Evolutionary conservation across 371 early-diverging fungal genomes (phyloP), one percentile per base, ranked within the genome.

Genomic region (Zychaea mexicana): DNA sequence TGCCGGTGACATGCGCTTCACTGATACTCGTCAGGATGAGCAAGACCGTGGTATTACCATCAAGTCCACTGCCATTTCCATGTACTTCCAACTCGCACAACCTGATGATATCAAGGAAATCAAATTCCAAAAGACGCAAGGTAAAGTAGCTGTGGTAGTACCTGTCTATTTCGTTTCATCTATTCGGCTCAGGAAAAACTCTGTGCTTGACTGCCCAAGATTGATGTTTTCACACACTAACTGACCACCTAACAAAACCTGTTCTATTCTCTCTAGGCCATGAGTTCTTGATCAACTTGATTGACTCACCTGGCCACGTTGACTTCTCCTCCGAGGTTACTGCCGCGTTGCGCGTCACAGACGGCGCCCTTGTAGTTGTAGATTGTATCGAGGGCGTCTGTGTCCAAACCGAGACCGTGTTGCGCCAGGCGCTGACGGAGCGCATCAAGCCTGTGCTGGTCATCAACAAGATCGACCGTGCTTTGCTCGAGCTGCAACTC

Each of bases 31-130:
- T 73, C 88, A 88, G 63, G 99, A 99, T 78, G 99, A 99, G 78
- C 95, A 97, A 84, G 96, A 98, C 66, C 96, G 99, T 88, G 96
- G 99, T 89, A 99, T 99, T 72, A 99, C 99, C 75, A 99, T 99
- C 91, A 98, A 98, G 90, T 97, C 98, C 49, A 98, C 99, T 46
- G 99, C 99, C 69, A 99, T 99, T 73, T 96, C 97, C 62, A 93
- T 99, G 94, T 97, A 88, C 91, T 98, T 98, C 78, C 92, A 94
- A 79, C 87, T 99, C 76, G 69, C 84, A 60, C 85, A 88, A 59
- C 70, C 68, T 2, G 94, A 94, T 28, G 93, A 94, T 74, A 72
- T 97, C 57, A 68, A 71, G 53, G 96, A 95, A 67, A 84, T 98
- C 78, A 91, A 94, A 80, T 30, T 32, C 46, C 92, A 95, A 79